phyloP scores from a whole-genome alignment of 1,284 basidiomycete species.

The Cutaneotrichosporon cutaneum region DNA sequence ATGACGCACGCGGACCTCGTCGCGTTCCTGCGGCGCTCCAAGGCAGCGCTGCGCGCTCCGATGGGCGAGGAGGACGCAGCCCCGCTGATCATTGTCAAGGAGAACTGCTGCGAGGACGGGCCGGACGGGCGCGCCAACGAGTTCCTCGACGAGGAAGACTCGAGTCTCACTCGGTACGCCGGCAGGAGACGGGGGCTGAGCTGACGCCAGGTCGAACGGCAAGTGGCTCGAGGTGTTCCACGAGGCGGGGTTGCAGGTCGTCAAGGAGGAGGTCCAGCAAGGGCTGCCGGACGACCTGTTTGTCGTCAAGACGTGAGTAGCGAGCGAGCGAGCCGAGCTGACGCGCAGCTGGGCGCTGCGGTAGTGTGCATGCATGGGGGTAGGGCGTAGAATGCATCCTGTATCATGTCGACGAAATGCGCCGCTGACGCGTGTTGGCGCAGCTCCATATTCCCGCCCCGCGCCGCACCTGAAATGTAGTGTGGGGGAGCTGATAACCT shows the following conservation, averaged over 20 bases:
- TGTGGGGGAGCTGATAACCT: background rate
- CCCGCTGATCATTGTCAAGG: constrained; percentile 76
- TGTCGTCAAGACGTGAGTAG: constrained; percentile 74
- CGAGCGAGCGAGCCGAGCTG: constrained; percentile 10
- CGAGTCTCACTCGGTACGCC: constrained; percentile 75
- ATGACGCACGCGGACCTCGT: constrained; percentile 74
- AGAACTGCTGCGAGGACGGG: constrained; percentile 75
- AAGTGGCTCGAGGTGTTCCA: constrained; percentile 75
- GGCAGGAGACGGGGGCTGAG: background rate
- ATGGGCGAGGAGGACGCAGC: constrained; percentile 36
- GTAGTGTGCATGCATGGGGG: constrained; percentile 8
- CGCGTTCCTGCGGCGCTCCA: constrained; percentile 66
- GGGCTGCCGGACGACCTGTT: constrained; percentile 79
- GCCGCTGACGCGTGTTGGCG: background rate
- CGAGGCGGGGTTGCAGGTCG: constrained; percentile 65
- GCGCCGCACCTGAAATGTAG: background rate
- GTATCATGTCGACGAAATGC: background rate
- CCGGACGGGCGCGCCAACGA: constrained; percentile 54
- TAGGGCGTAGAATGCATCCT: background rate
- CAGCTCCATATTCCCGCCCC: background rate
- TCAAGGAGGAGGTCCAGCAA: constrained; percentile 64
- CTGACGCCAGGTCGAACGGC: constrained; percentile 65
- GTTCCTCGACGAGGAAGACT: constrained; percentile 82
- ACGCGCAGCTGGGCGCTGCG: constrained; percentile 30
- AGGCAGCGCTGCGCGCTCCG: constrained; percentile 46